Base-by-base conservation (phyloP, 345 rosid genomes). In the Bruguiera gymnorhiza region DNA sequence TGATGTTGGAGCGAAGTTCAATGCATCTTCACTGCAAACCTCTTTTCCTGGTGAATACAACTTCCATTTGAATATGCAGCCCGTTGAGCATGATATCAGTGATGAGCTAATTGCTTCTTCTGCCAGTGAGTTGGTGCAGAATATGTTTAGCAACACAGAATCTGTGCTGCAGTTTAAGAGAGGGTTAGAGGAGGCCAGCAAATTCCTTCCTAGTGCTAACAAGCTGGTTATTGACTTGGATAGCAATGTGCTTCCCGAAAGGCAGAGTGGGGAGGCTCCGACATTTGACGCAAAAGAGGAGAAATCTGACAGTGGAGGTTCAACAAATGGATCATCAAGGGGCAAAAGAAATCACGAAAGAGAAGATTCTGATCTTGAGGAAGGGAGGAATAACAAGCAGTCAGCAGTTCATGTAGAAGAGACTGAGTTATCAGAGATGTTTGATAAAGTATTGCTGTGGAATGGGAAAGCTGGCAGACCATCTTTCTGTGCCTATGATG, bases 121-220 rank as follows among this genome's bases (percentile, higher is more conserved):
- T 67, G 71, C 77, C 6, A 66, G 55, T 37, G 66, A 78, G 39
- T 37, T 86, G 72, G 86, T 73, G 72, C 83, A 71, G 73, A 85
- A 80, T 71, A 85, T 87, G 71, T 86, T 89, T 70, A 84, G 79
- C 51, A 79, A 85, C 52, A 50, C 62, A 6, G 89, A 91, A 6
- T 88, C 91, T n/a, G 66, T 83, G 30, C 54, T 85, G 82, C 97
- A 85, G 75, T 91, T 89, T 71, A 83, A 81, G 66, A 93, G 66
- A 80, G 98, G 98, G 8, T 2, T 90, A 67, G 97, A 88, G 77
- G 98, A 91, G 83, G 97, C 97, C 64, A 85, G 86, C 57, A 93
- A 84, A 84, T 89, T 93, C 70, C 91, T 93, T 81, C 98, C 96
- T 27, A 77, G 76, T 66, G 73, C 76, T 64, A 76, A 75, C 74